Evolutionary conservation across 345 rosid genomes (phyloP), one percentile per base, ranked within the genome.

Genomic region (Syzygium grande): DNA sequence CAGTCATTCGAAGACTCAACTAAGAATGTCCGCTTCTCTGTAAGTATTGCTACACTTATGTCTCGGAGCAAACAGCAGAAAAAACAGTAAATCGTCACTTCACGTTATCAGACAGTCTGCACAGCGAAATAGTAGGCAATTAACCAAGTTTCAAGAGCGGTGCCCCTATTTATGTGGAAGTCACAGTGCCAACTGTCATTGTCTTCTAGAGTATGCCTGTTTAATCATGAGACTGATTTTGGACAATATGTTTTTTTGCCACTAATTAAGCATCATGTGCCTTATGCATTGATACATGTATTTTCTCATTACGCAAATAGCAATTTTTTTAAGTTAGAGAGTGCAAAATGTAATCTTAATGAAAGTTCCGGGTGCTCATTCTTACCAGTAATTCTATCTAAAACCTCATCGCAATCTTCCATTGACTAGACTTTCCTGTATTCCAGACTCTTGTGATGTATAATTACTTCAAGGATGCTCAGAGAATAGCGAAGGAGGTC

Each of bases 391-490:
- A 38, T 19, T 73, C 49, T 19, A 34, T 9, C 10, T 5, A 19
- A 25, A 19, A 38, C 14, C 27, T 38, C 49, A 73, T 38, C 41
- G 25, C 49, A 38, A 34, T 73, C 83, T 38, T 38, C 49, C 0
- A 21, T 61, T 56, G 19, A 29, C 51, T 19, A n/a, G 22, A 38
- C 51, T 80, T 38, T n/a, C 30, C 52, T 59, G 43, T 77, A 53
- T 21, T 61, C 9, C 90, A 97, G 99, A 91, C 91, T 84, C 92
- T 95, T 87, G 93, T 87, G 27, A 89, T 87, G 95, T 94, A 93
- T 87, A 96, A 93, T 88, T 96, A 92, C 90, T 98, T 98, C 92
- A 96, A 95, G 87, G 98, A 98, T 86, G 99, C 99, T 38, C 97
- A 92, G 90, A 94, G 92, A 92, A 93, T 97, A 3, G 97, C 93